Conservation (phyloP, 257 asterid species). For the Solanum pinnatisectum region DNA sequence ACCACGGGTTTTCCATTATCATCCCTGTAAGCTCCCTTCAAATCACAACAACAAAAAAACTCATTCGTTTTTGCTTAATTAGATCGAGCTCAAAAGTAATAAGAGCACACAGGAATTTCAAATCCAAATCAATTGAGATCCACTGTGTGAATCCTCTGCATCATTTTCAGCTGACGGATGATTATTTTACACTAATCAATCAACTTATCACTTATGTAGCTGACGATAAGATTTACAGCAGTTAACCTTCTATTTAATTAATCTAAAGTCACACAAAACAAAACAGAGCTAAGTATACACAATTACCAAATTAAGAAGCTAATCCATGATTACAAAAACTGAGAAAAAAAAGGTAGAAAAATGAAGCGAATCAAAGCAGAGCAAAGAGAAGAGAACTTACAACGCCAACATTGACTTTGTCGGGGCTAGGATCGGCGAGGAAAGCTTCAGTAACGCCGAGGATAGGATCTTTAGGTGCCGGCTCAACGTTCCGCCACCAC, state of each 20-base stretch:
- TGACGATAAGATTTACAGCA: not conserved
- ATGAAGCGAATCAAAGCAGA: not conserved
- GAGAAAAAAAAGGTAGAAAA: not conserved
- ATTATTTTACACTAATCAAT: not conserved
- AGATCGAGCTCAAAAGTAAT: not conserved
- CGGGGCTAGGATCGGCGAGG: conserved; percentile 74
- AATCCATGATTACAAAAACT: not conserved
- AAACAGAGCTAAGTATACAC: not conserved
- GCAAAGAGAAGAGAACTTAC: conserved; percentile 33
- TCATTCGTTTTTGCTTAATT: not conserved
- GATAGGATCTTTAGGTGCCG: conserved; percentile 95
- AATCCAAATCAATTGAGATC: not conserved
- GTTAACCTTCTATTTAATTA: not conserved
- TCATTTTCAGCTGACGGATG: not conserved
- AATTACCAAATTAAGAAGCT: not conserved
- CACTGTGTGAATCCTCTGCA: not conserved
- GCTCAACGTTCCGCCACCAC: conserved; percentile 90
- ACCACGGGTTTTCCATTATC: conserved; percentile 96
- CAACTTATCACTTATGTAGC: not conserved
- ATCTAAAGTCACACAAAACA: not conserved
- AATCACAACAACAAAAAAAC: not conserved
- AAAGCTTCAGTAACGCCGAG: conserved; percentile 98
- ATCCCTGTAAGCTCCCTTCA: conserved; percentile 91
- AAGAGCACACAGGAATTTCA: not conserved
- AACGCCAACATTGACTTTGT: conserved; percentile 95